Base-by-base conservation (phyloP, 225 moss, liverwort and hornwort species). In the Anthoceros angustus region DNA sequence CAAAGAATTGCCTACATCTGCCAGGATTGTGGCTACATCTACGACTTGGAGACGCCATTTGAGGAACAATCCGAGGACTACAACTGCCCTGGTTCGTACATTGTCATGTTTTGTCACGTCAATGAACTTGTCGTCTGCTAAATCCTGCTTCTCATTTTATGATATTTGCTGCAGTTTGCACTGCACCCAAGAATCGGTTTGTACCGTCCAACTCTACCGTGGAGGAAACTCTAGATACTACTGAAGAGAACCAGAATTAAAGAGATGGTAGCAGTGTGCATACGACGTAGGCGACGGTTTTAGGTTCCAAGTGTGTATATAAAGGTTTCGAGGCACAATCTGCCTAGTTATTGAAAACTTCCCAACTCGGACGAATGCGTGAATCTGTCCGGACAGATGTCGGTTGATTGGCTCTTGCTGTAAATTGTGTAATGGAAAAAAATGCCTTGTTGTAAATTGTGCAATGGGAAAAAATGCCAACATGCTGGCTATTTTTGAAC, bases 1-100 rank as follows among this genome's bases (percentile, higher is more conserved):
- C 41, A 92, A 26, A 78, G 92, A 0, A 69, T 88, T 0, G 88
- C 88, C 0, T 88, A 88, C 16, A 23, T 84, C 7, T 88, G 88
- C 70, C 79, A 82, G 39, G 78, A 78, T 23, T 86, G 88, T 2
- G 88, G 88, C 12, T 88, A 86, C 20, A 77, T 88, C 6, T 88
- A 88, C 63, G 81, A 64, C 9, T 46, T 76, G 0, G 83, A 83
- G 42, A 75, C 32, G 3, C 83, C 83, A 3, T 83, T 73, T 50
- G 83, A 83, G 39, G 80, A 83, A 16, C 75, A 71, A 14, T 40
- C 70, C 12, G 77, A 77, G 1, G 72, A 66, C 2, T 83, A 77
- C 65, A 38, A 32, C 2, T 83, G 83, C 75, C 83, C 83, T 0
- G 64, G 83, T 83, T 63, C 39, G 66, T 62, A 2, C 16, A n/a